phyloP scores from a whole-genome alignment of 2,329 filamentous ascomycete species.

The Trichoderma afroharzianum region DNA sequence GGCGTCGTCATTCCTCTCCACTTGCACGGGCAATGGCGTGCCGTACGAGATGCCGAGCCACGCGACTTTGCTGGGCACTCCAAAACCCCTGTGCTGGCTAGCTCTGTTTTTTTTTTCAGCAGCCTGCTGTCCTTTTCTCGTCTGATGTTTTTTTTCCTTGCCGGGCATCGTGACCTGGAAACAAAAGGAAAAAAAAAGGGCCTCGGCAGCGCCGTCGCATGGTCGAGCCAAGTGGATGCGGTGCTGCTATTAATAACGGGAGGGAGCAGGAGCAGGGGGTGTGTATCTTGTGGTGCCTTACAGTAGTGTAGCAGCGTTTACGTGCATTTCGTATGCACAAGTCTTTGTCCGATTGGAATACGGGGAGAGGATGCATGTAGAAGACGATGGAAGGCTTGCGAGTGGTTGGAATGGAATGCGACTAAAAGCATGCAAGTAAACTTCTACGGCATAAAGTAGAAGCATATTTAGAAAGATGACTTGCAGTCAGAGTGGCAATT shows the following conservation, averaged over 20 bases:
- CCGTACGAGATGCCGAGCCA: constrained; percentile 1
- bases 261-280: not conserved
- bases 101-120: not conserved
- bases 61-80: not conserved
- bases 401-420: not conserved
- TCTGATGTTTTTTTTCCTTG: not conserved
- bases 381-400: not conserved
- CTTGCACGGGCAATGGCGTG: not conserved
- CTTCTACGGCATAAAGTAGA: not conserved
- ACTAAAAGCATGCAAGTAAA: not conserved
- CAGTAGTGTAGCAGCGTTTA: not conserved
- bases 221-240: not conserved
- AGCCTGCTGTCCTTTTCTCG: not conserved
- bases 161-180: not conserved
- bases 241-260: constrained; percentile 14
- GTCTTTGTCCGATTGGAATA: not conserved
- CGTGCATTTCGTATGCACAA: not conserved
- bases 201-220: constrained; percentile 7
- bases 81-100: not conserved
- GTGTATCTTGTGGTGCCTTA: not conserved
- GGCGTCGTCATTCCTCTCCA: not conserved
- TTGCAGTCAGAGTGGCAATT: not conserved
- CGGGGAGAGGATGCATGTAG: not conserved
- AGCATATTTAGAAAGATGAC: not conserved
- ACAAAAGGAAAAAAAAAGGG: not conserved